Percentiles rank a stretch among this genome's conserved stretches.
phyloP scores from a whole-genome alignment of 352 stramenopile genomes.

The Halophytophthora polymorphica region DNA sequence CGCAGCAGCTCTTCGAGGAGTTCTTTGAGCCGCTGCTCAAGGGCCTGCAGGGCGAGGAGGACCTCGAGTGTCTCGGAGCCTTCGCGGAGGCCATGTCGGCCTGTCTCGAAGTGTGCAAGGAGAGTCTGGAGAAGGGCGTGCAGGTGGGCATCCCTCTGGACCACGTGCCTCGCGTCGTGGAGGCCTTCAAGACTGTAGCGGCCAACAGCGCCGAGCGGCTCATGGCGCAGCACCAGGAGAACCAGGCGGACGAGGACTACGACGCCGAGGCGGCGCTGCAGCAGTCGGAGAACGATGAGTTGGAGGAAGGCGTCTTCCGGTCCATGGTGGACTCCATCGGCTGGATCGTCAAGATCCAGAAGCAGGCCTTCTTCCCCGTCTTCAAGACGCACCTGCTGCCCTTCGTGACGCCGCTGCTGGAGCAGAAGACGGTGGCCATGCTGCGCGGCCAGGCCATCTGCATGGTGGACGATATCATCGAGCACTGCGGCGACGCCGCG shows the following conservation, averaged over 20 bases:
- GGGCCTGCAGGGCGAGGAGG: constrained; percentile 68
- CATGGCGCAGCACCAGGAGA: constrained; percentile 53
- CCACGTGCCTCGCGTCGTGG: constrained; percentile 64
- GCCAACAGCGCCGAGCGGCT: constrained; percentile 61
- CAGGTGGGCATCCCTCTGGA: constrained; percentile 62
- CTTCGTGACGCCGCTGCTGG: constrained; percentile 68
- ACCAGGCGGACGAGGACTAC: constrained; percentile 78
- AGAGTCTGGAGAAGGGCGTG: constrained; percentile 72
- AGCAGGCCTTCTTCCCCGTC: constrained; percentile 71
- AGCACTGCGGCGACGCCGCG: constrained; percentile 67
- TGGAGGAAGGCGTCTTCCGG: constrained; percentile 76
- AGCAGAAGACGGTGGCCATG: constrained; percentile 51
- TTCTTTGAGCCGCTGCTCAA: constrained; percentile 75
- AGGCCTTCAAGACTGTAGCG: constrained; percentile 69
- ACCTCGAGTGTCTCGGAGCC: constrained; percentile 74
- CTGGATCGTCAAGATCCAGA: constrained; percentile 83
- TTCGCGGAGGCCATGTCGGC: constrained; percentile 75
- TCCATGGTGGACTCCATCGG: constrained; percentile 83
- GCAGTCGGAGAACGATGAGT: constrained; percentile 66
- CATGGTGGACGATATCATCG: constrained; percentile 88
- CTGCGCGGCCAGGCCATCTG: constrained; percentile 82
- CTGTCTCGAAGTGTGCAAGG: constrained; percentile 77
- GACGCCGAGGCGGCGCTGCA: constrained; percentile 71
- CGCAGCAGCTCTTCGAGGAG: constrained; percentile 80
- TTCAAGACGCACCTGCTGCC: constrained; percentile 68